These are phyloP conservation scores for Penicillium tannophilum DNA, from an alignment of 495 filamentous ascomycete species.

Conservation along the genomic window DNA sequence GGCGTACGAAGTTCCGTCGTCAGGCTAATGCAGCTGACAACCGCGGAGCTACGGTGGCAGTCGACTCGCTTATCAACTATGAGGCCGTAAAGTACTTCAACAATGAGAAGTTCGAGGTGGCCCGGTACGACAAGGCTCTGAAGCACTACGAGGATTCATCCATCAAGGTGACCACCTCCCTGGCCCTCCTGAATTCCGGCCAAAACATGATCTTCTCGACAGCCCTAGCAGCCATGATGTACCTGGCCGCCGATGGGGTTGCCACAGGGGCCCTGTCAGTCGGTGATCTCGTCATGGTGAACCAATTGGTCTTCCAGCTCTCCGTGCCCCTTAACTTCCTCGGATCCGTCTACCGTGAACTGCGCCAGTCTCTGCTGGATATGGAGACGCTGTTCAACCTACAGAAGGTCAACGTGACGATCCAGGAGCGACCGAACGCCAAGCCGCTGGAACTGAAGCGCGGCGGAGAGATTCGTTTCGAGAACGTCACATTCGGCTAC, in stretches of 20 bases:
- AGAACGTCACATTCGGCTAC: conserved; percentile 95
- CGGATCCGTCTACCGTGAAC: conserved; percentile 92
- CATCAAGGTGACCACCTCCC: conserved; percentile 92
- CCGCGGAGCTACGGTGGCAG: conserved; percentile 89
- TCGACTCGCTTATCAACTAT: conserved; percentile 96
- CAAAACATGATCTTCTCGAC: conserved; percentile 97
- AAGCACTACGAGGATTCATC: conserved; percentile 87
- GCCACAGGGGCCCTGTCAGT: conserved; percentile 79
- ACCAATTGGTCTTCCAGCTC: conserved; percentile 97
- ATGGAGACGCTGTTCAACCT: conserved; percentile 99
- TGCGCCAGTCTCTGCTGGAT: conserved; percentile 90
- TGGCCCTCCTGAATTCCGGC: conserved; percentile 94
- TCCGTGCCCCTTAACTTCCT: conserved; percentile 96
- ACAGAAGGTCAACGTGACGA: conserved; percentile 93
- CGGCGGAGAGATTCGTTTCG: conserved; percentile 88
- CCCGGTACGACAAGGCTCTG: conserved; percentile 85
- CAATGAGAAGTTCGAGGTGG: conserved; percentile 92
- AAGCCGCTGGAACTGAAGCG: conserved; percentile 67
- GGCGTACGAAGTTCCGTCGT: conserved; percentile 94
- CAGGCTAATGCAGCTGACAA: conserved; percentile 96
- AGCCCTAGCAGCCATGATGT: conserved; percentile 98
- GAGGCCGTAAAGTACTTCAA: conserved; percentile 99
- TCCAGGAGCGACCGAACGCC: conserved; percentile 74
- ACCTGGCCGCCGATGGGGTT: conserved; percentile 85
- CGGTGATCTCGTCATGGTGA: conserved; percentile 98